Base-by-base conservation (phyloP, 2,329 filamentous ascomycete species). In the Stromatinia cepivora region DNA sequence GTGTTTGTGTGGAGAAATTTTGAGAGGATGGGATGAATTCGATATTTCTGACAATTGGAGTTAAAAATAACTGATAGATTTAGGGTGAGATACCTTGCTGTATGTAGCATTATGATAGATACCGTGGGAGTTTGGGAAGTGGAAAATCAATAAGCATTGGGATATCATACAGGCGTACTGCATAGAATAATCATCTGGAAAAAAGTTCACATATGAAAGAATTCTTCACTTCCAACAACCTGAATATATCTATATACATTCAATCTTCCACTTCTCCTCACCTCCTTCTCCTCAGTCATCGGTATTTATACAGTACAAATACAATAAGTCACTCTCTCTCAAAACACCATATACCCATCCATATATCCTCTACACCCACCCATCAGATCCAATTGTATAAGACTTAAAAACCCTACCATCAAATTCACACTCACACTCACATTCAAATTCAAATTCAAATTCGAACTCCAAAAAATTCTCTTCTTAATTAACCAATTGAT, bases 1-100 rank as follows among this genome's bases (percentile, higher is more conserved):
- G 88, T 9, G 85, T 81, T 11, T 79, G 80, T 10, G 79, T 90
- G 36, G 79, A 83, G 34, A 82, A 81, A 3, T 89, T 89, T 74
- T 88, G 64, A 75, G 1, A 17, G 9, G 15, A 53, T n/a, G 15
- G 25, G 28, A 28, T 39, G 34, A 13, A 34, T 36, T 53, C 5
- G 50, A 67, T 22, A 36, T n/a, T 31, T 28, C n/a, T 25, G 22
- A 52, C 13, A 22, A 28, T 15, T 28, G 62, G n/a, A 50, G 15
- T n/a, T 20, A 7, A 34, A 46, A 58, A 53, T 31, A 58, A 4
- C 3, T n/a, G 46, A 25, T 25, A 28, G 25, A 58, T 58, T 34
- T 11, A 42, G n/a, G 31, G 42, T 4, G 13, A 36, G 11, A 36
- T 9, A 20, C 4, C 50, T 42, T 7, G 15, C n/a, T 56, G 45